Evolutionary conservation across 2,329 filamentous ascomycete genomes (phyloP), one percentile per base, ranked within the genome.

Genomic region (Aplosporella prunicola): DNA sequence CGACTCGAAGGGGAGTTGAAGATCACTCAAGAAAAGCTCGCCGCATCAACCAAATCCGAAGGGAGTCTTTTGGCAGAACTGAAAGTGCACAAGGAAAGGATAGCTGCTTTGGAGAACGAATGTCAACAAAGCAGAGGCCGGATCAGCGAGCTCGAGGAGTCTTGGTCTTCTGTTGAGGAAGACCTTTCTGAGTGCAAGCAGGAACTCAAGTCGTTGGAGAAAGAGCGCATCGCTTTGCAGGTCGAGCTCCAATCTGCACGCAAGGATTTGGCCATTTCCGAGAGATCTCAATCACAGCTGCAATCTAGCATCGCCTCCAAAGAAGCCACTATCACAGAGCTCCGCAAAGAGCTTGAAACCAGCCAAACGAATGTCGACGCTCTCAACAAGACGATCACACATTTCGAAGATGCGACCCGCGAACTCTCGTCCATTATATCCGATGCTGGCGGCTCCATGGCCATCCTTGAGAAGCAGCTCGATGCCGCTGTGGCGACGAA

Each of bases 151-250:
- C 32, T 60, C 14, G 47, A 52, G 15, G 39, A 50, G 22, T 52
- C 57, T 10, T 55, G 53, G 30, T 30, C n/a, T 13, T 23, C 26
- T 2, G 39, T 59, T 9, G 46, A 54, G 29, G 42, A 50, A n/a
- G 42, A 50, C n/a, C 42, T 57, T 3, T 32, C 44, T 9, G 20
- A 26, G 9, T 40, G 32, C 38, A 40, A 40, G 32, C 32, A 32
- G 7, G 32, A 47, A 14, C 42, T 56, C 14, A 42, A 47, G 23
- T 44, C 54, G 25, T 40, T 55, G 14, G 51, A 57, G 32, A 40
- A 31, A 2, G 45, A 47, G 5, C 48, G 44, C 4, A 31, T 42
- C n/a, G 33, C 33, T 3, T 27, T 59, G 8, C 47, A 58, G 38
- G 45, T 45, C 18, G 45, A 49, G 11, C 16, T 55, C 10, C 35